A percentile compares a stretch with the other conserved stretches of the same genome.
Evolutionary conservation across 2,329 filamentous ascomycete species (phyloP).

Genomic region (Aspergillus transmontanensis): DNA sequence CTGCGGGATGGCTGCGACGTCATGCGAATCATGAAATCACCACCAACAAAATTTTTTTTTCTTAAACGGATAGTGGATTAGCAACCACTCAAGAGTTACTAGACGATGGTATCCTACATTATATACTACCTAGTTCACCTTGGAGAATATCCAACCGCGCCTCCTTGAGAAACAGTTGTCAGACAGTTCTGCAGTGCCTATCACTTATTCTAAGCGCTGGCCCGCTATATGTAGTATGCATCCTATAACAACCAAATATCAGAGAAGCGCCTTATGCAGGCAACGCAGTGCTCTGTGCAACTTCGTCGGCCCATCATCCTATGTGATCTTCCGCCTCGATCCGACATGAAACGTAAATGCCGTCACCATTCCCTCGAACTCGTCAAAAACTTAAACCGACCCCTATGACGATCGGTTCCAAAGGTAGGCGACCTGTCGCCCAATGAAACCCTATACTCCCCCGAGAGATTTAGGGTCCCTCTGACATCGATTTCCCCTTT

Average conservation of each 20-base stretch:
- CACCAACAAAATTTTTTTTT: conserved; percentile 6
- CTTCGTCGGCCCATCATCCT: conserved; percentile 3
- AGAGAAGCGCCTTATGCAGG: conserved; percentile 7
- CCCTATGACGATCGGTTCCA: conserved; percentile 6
- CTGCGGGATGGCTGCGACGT: conserved; percentile 31
- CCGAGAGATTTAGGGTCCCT: neutral
- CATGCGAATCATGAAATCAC: conserved; percentile 35
- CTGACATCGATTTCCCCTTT: neutral
- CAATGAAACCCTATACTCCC: neutral
- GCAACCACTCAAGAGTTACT: neutral
- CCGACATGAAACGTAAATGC: conserved; percentile 23
- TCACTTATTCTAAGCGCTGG: neutral
- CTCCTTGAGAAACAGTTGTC: neutral
- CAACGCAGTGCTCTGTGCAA: neutral
- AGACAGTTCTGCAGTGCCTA: conserved; percentile 3
- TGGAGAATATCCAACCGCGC: neutral
- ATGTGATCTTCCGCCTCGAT: conserved; percentile 16
- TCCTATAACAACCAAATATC: neutral
- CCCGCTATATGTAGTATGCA: neutral
- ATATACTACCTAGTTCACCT: neutral
- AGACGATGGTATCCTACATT: neutral
- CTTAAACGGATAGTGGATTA: neutral
- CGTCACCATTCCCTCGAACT: conserved; percentile 16
- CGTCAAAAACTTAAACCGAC: neutral
- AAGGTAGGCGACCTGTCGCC: neutral